Base-by-base conservation (phyloP, 371 early-diverging fungal genomes). In the Haplosporangium sp. region DNA sequence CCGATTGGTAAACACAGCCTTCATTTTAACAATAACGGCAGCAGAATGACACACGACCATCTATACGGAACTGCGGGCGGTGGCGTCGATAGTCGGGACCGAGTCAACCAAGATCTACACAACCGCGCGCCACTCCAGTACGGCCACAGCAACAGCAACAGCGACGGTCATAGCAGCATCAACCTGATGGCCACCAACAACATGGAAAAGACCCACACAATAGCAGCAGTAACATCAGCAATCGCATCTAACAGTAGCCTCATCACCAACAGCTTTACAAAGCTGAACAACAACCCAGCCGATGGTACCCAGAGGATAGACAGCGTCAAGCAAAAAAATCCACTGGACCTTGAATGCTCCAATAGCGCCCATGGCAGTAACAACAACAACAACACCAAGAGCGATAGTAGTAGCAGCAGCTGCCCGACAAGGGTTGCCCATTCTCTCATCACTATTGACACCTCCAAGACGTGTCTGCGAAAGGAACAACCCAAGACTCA, bases 391-490 rank as follows among this genome's bases (percentile, higher is more conserved):
- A 58, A 46, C 48, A 18, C 40, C 52, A 55, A 13, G 36, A 29
- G 23, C 6, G 18, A 16, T 42, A 29, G 36, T 38, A 10, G 7
- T 23, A 23, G 38, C 36, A 21, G 48, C 4, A 38, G 42, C 47
- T 10, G 50, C 23, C n/a, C 53, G 23, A 20, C 58, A 62, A 29
- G 59, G 38, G 59, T 64, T 36, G 43, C 64, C n/a, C 64, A 71
- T 46, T 59, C 66, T n/a, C 57, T 62, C 41, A 76, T 70, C 43
- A 60, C 71, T 53, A 64, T 71, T 54, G 72, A 77, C 62, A 71
- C 77, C 1, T 71, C 77, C 43, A 77, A 71, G 60, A 58, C 77
- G 45, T 64, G 66, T 51, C 45, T 75, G 63, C 64, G 51, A 46
- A 60, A 59, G 47, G 16, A 41, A 45, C 48, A 46, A 29, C 12